phyloP scores from a whole-genome alignment of 192 early-diverging fungal genomes.

The Lunasporangiospora selenospora region DNA sequence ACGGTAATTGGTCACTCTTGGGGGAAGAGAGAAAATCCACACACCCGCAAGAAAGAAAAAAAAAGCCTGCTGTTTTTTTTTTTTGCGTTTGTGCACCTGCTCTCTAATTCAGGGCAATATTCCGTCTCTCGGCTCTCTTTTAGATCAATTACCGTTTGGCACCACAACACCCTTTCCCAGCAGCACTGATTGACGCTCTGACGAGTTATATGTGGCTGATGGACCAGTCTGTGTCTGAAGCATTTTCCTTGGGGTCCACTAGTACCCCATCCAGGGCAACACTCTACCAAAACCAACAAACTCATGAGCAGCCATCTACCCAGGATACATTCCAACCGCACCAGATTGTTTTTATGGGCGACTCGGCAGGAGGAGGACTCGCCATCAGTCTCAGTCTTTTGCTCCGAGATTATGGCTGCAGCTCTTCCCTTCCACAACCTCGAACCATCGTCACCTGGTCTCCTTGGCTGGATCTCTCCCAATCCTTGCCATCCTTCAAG shows the following conservation, averaged over 20 bases:
- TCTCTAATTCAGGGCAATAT: too few relatives aligned
- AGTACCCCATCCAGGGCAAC: constrained; percentile 48
- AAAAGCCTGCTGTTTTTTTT: neutral
- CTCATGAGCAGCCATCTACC: neutral
- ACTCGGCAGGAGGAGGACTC: constrained; percentile 70
- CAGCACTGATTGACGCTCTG: constrained; percentile 81
- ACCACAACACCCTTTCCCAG: constrained; percentile 81
- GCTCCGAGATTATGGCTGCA: constrained; percentile 57
- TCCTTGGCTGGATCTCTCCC: constrained; percentile 69
- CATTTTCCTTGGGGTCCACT: constrained; percentile 45
- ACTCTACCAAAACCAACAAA: constrained; percentile 48
- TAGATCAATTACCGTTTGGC: constrained; percentile 79
- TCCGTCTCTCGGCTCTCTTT: neutral
- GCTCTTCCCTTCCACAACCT: constrained; percentile 60
- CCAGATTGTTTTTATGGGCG: constrained; percentile 68
- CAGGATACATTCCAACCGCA: constrained; percentile 37
- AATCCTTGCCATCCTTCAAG: constrained; percentile 55
- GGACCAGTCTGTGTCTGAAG: constrained; percentile 49
- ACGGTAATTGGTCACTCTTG: constrained; percentile 2
- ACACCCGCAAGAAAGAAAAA: too few relatives aligned
- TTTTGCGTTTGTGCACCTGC: neutral
- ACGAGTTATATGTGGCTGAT: constrained; percentile 73
- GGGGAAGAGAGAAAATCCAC: neutral
- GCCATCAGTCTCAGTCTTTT: constrained; percentile 56
- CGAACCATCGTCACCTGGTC: constrained; percentile 60